Conservation (phyloP, 768 basidiomycete genomes). For the Boletus subparvulus region DNA sequence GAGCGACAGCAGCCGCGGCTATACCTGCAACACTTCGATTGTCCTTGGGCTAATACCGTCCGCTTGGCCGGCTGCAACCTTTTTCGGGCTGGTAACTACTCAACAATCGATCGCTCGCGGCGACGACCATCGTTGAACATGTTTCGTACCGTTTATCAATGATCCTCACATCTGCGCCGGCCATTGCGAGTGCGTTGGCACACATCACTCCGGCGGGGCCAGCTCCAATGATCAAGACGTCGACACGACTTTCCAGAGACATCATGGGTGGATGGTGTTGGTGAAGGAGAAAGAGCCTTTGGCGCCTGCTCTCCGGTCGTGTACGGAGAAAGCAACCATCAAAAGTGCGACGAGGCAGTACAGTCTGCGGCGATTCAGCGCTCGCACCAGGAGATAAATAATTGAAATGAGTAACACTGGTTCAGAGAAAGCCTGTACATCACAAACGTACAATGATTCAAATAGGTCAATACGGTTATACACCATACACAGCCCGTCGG, state of each 20-base stretch:
- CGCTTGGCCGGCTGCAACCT: conserved; percentile 49
- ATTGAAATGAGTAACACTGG: no score
- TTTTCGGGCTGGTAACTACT: conserved; percentile 33
- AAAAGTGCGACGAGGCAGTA: no score
- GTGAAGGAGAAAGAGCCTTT: neutral
- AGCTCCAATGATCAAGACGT: conserved; percentile 51
- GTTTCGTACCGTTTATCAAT: conserved; percentile 44
- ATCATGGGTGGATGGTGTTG: conserved; percentile 8
- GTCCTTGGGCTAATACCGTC: conserved; percentile 58
- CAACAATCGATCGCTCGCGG: neutral
- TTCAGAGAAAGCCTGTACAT: no score
- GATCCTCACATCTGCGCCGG: conserved; percentile 45
- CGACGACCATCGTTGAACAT: no score
- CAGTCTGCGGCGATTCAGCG: no score
- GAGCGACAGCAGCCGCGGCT: neutral
- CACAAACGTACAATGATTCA: no score
- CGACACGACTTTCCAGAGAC: conserved; percentile 34
- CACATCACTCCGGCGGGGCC: conserved; percentile 67
- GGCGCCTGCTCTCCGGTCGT: no score
- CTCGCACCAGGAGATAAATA: no score
- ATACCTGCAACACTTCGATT: conserved; percentile 52
- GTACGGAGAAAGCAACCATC: no score
- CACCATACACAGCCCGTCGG: no score
- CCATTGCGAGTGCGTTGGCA: conserved; percentile 50
- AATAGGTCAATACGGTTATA: no score